Evolutionary conservation across 495 filamentous ascomycete genomes (phyloP).

Genomic region (Echria macrotheca): DNA sequence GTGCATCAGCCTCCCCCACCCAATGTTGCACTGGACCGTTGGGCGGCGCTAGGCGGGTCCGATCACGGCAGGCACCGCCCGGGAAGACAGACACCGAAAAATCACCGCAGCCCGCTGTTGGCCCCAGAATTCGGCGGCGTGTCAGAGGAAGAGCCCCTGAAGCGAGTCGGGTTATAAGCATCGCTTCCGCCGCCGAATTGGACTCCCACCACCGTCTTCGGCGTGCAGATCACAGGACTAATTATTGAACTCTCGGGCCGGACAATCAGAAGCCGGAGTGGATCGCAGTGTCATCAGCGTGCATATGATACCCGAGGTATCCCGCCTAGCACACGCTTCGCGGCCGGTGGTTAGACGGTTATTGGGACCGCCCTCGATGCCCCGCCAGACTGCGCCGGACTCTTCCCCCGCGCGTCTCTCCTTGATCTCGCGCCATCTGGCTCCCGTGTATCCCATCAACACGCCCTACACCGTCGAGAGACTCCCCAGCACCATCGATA

Average conservation of each 20-base stretch:
- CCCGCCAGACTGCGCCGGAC: constrained; percentile 46
- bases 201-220: background rate
- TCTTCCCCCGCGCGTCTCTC: constrained; percentile 63
- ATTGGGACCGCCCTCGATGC: constrained; percentile 34
- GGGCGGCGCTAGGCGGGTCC: constrained; percentile 1
- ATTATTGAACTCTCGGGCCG: too few species aligned
- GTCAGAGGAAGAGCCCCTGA: background rate
- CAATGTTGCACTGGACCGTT: background rate
- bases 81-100: constrained; percentile 12
- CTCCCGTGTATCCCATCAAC: constrained; percentile 45
- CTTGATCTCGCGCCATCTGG: constrained; percentile 78
- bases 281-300: constrained; percentile 5
- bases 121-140: background rate
- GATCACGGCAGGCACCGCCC: constrained; percentile 13
- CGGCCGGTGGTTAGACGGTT: constrained; percentile 25
- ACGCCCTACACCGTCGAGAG: constrained; percentile 40
- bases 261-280: too few species aligned
- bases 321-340: constrained; percentile 32
- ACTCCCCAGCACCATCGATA: constrained; percentile 56
- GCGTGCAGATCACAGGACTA: too few species aligned
- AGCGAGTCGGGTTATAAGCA: background rate
- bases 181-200: background rate
- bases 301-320: constrained; percentile 25
- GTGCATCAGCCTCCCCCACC: background rate
- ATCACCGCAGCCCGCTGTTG: constrained; percentile 11